phyloP scores from a whole-genome alignment of 257 asterid species.

The Penstemon eatonii region DNA sequence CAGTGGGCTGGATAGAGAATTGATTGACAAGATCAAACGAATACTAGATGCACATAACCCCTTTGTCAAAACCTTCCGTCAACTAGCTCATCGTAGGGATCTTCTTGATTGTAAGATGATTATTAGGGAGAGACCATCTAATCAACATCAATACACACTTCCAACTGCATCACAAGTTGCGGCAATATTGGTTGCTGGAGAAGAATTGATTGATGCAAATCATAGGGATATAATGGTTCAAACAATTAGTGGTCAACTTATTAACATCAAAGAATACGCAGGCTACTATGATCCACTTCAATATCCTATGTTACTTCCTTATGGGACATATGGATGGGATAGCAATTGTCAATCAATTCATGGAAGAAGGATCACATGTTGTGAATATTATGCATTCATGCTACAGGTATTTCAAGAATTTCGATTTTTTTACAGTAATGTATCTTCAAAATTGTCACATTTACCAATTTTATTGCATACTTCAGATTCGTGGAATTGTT shows the following conservation, averaged over 20 bases:
- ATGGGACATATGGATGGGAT: conserved; percentile 5
- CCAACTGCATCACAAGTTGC: conserved; percentile 6
- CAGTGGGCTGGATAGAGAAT: background rate
- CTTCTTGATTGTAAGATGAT: background rate
- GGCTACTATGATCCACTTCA: conserved; percentile 3
- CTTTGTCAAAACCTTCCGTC: background rate
- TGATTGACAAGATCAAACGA: background rate
- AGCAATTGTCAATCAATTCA: background rate
- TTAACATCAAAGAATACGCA: background rate
- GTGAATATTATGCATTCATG: conserved; percentile 10
- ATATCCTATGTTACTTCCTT: background rate
- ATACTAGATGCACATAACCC: background rate
- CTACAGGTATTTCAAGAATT: background rate
- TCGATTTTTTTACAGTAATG: background rate
- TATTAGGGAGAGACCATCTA: background rate
- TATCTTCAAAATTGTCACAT: background rate
- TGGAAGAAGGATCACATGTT: background rate
- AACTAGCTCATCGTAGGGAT: background rate
- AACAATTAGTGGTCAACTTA: background rate
- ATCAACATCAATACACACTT: background rate
- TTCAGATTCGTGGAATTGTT: background rate
- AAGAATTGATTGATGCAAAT: background rate
- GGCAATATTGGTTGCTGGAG: background rate
- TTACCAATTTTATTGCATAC: background rate
- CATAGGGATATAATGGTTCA: background rate